Evolutionary conservation across 805 yeast genomes (phyloP).

Genomic region (Cyberlindnera amylophila): DNA sequence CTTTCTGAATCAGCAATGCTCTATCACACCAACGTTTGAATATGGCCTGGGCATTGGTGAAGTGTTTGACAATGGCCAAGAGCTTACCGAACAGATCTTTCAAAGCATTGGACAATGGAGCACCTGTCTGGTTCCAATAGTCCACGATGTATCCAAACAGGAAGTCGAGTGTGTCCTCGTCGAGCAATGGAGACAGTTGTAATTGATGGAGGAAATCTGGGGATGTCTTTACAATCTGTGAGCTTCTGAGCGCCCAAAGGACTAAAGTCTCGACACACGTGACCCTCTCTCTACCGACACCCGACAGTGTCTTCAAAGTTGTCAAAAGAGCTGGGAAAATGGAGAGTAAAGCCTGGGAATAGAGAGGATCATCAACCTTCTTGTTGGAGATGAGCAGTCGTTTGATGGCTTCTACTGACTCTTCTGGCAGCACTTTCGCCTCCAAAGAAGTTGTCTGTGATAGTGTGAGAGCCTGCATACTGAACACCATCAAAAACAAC

Average conservation of each 20-base stretch:
- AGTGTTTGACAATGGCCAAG: slow-evolving; percentile 35
- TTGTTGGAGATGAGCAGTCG: slow-evolving; percentile 19
- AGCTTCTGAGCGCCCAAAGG: slow-evolving; percentile 58
- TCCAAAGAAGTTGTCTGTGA: neutral
- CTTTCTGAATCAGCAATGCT: slow-evolving; percentile 41
- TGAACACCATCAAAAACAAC: too few species aligned
- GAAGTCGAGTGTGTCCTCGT: slow-evolving; percentile 24
- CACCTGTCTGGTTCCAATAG: slow-evolving; percentile 67
- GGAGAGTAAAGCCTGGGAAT: slow-evolving; percentile 13
- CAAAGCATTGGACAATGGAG: slow-evolving; percentile 67
- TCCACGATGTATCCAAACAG: slow-evolving; percentile 56
- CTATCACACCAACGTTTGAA: slow-evolving; percentile 43
- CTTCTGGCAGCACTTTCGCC: slow-evolving; percentile 7
- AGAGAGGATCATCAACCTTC: slow-evolving; percentile 12
- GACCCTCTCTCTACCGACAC: slow-evolving; percentile 37
- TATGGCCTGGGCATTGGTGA: slow-evolving; percentile 24
- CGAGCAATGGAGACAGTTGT: slow-evolving; percentile 12
- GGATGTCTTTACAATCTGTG: slow-evolving; percentile 33
- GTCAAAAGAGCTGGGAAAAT: slow-evolving; percentile 30
- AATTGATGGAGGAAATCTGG: slow-evolving; percentile 1
- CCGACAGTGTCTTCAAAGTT: slow-evolving; percentile 31
- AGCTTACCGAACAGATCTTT: slow-evolving; percentile 56
- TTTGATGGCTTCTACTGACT: slow-evolving; percentile 9
- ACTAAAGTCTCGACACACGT: slow-evolving; percentile 56
- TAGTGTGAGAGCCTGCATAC: neutral